These are phyloP conservation scores for Thielaviopsis populi DNA, from an alignment of 2,329 filamentous ascomycete genomes.

Conservation along the genomic window DNA sequence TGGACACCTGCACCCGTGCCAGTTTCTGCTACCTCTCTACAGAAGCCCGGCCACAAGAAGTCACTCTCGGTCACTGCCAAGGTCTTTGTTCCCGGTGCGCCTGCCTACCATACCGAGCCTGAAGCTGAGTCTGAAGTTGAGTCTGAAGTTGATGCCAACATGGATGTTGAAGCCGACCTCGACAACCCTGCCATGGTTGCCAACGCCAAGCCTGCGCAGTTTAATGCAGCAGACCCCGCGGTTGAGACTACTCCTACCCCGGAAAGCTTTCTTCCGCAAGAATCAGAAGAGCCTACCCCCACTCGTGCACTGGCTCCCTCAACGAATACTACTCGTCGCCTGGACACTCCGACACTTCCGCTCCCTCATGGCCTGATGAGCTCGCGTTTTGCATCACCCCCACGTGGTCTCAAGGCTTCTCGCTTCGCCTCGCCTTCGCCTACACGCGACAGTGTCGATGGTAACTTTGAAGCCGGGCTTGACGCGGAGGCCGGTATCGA, in stretches of 20 bases:
- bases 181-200: background rate
- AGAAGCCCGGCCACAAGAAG: constrained; percentile 26
- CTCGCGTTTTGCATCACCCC: constrained; percentile 35
- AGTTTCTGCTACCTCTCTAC: background rate
- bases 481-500: constrained; percentile 29
- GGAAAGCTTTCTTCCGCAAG: constrained; percentile 16
- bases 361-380: constrained; percentile 24
- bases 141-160: constrained; percentile 17
- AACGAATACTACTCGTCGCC: constrained; percentile 15
- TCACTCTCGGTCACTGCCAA: constrained; percentile 57
- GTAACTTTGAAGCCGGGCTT: background rate
- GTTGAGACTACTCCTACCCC: constrained; percentile 17
- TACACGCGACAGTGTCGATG: constrained; percentile 27
- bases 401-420: constrained; percentile 29
- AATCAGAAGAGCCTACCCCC: background rate
- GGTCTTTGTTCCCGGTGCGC: constrained; percentile 43
- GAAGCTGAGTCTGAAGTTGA: constrained; percentile 19
- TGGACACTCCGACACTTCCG: constrained; percentile 19
- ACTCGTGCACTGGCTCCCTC: constrained; percentile 16
- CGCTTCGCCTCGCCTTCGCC: constrained; percentile 34
- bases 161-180: constrained; percentile 17
- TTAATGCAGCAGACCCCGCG: background rate
- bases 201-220: background rate
- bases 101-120: constrained; percentile 21
- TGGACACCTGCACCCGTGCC: constrained; percentile 28